These are phyloP conservation scores for Chrysoporthe austroafricana DNA, from an alignment of 2,329 filamentous ascomycete genomes.

Conservation along the genomic window DNA sequence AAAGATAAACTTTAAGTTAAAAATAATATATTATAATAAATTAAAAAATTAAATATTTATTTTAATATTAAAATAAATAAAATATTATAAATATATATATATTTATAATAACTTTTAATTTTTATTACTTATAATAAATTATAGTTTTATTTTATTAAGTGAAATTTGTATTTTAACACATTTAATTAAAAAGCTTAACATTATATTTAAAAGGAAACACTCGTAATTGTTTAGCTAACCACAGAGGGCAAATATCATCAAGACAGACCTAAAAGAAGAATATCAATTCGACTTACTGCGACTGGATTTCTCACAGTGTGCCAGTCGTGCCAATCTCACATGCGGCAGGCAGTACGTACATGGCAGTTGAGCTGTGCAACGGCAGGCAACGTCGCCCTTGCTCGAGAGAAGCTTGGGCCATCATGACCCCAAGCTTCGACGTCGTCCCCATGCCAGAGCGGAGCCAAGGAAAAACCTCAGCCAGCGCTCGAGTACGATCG, in stretches of 20 bases:
- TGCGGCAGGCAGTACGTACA: too few relatives aligned
- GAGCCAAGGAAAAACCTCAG: slow-evolving; percentile 12
- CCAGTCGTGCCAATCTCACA: too few relatives aligned
- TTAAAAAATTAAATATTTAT: background rate
- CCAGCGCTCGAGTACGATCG: background rate
- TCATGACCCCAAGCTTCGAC: slow-evolving; percentile 17
- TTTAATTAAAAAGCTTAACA: too few relatives aligned
- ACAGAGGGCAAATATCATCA: too few relatives aligned
- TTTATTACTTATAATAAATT: background rate
- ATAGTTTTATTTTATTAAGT: background rate
- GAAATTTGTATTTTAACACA: too few relatives aligned
- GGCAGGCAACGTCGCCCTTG: slow-evolving; percentile 20
- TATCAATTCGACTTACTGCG: too few relatives aligned
- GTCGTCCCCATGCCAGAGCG: background rate
- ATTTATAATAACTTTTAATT: background rate
- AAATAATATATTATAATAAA: background rate
- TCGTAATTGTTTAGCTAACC: background rate
- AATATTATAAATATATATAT: background rate
- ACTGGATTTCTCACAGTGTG: too few relatives aligned
- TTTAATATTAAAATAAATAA: background rate
- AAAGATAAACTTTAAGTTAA: background rate
- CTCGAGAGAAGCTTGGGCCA: slow-evolving; percentile 10
- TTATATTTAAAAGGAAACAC: background rate
- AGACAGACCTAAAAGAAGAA: too few relatives aligned
- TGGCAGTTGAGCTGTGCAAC: background rate